A percentile compares a stretch with the other conserved stretches of the same genome.
phyloP scores from a whole-genome alignment of 129 eudicot genomes.

The Chrysanthemum seticuspe region DNA sequence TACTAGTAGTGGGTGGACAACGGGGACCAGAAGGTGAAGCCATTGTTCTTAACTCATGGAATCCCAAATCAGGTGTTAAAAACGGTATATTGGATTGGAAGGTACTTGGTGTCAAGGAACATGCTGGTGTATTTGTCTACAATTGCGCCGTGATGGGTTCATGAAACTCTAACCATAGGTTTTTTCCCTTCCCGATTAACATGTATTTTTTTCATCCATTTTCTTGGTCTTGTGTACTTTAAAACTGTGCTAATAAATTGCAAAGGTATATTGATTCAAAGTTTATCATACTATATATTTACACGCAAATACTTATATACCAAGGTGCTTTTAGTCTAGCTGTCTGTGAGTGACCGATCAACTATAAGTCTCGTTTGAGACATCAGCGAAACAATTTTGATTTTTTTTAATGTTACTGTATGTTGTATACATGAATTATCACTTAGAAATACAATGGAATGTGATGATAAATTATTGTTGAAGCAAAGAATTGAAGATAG shows the following conservation, averaged over 20 bases:
- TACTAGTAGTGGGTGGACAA: slow-evolving; percentile 74
- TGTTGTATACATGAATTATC: neutral
- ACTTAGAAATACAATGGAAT: neutral
- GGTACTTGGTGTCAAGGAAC: slow-evolving; percentile 66
- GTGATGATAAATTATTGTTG: slow-evolving; percentile 20
- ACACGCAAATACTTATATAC: neutral
- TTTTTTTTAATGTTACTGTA: no score
- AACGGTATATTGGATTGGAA: slow-evolving; percentile 67
- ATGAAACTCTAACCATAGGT: slow-evolving; percentile 40
- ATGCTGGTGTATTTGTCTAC: slow-evolving; percentile 73
- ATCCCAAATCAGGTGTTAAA: slow-evolving; percentile 48
- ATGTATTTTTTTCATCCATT: slow-evolving; percentile 11
- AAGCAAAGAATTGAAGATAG: slow-evolving; percentile 17
- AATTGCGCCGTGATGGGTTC: slow-evolving; percentile 87
- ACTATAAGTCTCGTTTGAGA: no score
- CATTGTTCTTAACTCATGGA: slow-evolving; percentile 65
- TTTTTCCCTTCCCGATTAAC: slow-evolving; percentile 33
- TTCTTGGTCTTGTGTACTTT: slow-evolving; percentile 29
- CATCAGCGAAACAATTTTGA: no score
- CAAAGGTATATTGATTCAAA: slow-evolving; percentile 27
- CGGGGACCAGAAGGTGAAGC: slow-evolving; percentile 70
- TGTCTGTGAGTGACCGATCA: no score
- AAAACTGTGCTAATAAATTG: slow-evolving; percentile 27
- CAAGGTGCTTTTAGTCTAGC: no score
- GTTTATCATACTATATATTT: neutral